Evolutionary conservation across 805 yeast species (phyloP).

Genomic region (Komagataella phaffii): DNA sequence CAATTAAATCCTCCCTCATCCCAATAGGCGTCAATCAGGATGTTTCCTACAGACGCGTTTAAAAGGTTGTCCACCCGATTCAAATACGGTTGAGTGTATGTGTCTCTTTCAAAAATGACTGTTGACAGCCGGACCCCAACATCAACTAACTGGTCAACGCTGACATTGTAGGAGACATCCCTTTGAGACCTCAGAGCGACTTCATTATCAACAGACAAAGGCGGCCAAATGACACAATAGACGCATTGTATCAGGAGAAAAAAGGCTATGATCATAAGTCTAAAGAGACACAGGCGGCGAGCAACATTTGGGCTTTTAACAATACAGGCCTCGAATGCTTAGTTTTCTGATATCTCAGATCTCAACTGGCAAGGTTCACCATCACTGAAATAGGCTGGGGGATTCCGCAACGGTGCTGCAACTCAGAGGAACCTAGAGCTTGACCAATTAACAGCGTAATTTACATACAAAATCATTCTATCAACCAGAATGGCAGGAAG

Average conservation of each 20-base stretch:
- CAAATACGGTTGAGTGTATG: constrained; percentile 20
- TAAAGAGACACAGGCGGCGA: not conserved
- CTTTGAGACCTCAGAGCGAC: constrained; percentile 31
- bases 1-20: constrained; percentile 31
- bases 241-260: not conserved
- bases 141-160: constrained; percentile 24
- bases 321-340: not conserved
- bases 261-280: not conserved
- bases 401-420: not conserved
- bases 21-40: constrained; percentile 45
- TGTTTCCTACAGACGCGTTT: constrained; percentile 27
- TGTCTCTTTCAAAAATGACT: constrained; percentile 17
- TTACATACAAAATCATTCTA: not conserved
- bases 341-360: not conserved
- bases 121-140: constrained; percentile 24
- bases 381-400: not conserved
- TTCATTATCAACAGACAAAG: constrained; percentile 15
- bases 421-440: not conserved
- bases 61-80: constrained; percentile 18
- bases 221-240: constrained; percentile 14
- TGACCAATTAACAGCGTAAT: not conserved
- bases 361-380: not conserved
- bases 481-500: not conserved
- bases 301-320: not conserved
- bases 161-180: constrained; percentile 25